Base-by-base conservation (phyloP, 345 rosid genomes). In the Eucalyptus regnans region DNA sequence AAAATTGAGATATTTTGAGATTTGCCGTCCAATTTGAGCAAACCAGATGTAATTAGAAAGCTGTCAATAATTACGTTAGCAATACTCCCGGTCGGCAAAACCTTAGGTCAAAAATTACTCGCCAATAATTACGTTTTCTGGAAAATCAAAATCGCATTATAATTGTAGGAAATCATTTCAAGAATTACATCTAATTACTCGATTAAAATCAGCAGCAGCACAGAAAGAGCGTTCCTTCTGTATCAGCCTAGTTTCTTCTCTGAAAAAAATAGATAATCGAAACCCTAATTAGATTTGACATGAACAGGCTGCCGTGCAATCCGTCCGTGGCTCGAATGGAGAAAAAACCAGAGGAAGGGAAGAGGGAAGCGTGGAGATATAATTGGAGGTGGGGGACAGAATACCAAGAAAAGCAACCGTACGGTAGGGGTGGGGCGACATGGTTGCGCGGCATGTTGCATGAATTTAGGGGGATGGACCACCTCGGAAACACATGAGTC, bases 1-100 rank as follows among this genome's bases (percentile, higher is more conserved):
- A 62, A 27, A 12, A 62, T 31, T 16, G 80, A 9, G 23, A 31
- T 68, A 18, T 5, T 33, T 68, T 71, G 14, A 37, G 7, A 37
- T 18, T 0, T 0, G 4, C 1, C 2, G 1, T 71, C 2, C 1
- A 3, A 33, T 33, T 16, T 3, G 25, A 10, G 4, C 7, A 18
- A 71, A 5, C 22, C 2, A 1, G 27, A 5, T 18, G 46, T 18
- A 10, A 25, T 76, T 76, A 44, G 48, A 41, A 76, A 37, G 14
- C 15, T 37, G 15, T 41, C 6, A 1, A 9, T 33, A 11, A 3
- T 33, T 33, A 33, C 37, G 37, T 33, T 33, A 76, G 48, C 83
- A 37, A 37, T 6, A 76, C 3, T 76, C 48, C 15, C 0, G 3
- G 7, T 68, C 14, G 14, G 46, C 4, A 5, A 37, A 76, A 76